A percentile compares a stretch with the other conserved stretches of the same genome.
These are phyloP conservation scores for Pseudocercospora crystallina DNA, from an alignment of 2,329 filamentous ascomycete species.

Conservation along the genomic window DNA sequence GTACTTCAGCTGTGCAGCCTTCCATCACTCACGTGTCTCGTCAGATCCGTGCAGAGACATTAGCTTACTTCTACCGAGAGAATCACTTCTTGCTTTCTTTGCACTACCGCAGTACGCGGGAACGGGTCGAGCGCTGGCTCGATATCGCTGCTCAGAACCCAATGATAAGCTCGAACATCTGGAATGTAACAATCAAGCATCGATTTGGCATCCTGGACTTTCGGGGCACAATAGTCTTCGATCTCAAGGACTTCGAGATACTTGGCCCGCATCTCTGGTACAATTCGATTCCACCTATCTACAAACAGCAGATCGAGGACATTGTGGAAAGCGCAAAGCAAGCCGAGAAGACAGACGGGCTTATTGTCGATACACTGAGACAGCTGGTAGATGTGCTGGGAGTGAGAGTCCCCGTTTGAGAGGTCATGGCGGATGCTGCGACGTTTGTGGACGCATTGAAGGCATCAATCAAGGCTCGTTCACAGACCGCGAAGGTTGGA, in stretches of 20 bases:
- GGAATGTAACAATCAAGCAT: slow-evolving; percentile 15
- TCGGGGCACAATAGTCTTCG: slow-evolving; percentile 15
- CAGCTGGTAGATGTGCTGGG: slow-evolving; percentile 13
- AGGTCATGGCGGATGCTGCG: background rate
- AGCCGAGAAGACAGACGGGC: background rate
- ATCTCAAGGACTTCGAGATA: slow-evolving; percentile 13
- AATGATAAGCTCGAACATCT: slow-evolving; percentile 6
- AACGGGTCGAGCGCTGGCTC: slow-evolving; percentile 13
- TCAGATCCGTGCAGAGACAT: slow-evolving; percentile 12
- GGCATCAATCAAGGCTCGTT: background rate
- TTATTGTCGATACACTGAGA: slow-evolving; percentile 13
- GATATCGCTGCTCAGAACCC: slow-evolving; percentile 1
- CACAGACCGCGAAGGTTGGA: too few species aligned
- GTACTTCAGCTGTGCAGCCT: slow-evolving; percentile 5
- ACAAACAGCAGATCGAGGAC: slow-evolving; percentile 9
- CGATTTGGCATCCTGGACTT: slow-evolving; percentile 19
- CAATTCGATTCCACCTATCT: slow-evolving; percentile 14
- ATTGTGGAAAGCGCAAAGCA: slow-evolving; percentile 8
- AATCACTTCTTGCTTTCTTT: slow-evolving; percentile 16
- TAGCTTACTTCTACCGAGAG: slow-evolving; percentile 17
- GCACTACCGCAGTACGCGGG: slow-evolving; percentile 13
- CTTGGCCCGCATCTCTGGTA: slow-evolving; percentile 15
- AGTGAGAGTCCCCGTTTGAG: background rate
- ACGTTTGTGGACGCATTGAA: background rate
- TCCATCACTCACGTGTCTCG: slow-evolving; percentile 12